Evolutionary conservation across 306 rosid genomes (phyloP).

Genomic region (Quillaja saponaria): DNA sequence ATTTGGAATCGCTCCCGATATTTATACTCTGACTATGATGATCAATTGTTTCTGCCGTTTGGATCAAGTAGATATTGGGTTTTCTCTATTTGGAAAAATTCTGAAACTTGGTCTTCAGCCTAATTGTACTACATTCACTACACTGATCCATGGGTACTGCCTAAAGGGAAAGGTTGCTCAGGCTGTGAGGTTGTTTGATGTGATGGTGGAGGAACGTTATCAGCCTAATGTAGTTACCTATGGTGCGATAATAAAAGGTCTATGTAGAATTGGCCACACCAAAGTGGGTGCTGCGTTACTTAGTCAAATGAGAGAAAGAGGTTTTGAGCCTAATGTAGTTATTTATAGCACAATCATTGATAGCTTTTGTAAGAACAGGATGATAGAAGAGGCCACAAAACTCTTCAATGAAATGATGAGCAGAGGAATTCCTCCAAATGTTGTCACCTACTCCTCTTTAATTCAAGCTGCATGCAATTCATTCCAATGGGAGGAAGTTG

Average conservation of each 20-base stretch:
- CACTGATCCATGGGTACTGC: slow-evolving; percentile 38
- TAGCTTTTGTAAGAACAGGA: slow-evolving; percentile 27
- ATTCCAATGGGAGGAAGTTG: slow-evolving; percentile 29
- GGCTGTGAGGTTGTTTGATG: background rate
- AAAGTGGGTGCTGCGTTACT: slow-evolving; percentile 12
- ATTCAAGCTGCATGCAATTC: slow-evolving; percentile 32
- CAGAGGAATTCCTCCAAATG: slow-evolving; percentile 22
- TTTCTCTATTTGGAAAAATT: slow-evolving; percentile 30
- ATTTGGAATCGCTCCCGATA: slow-evolving; percentile 2
- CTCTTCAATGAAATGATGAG: slow-evolving; percentile 37
- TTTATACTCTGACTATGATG: slow-evolving; percentile 29
- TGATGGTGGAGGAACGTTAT: slow-evolving; percentile 13
- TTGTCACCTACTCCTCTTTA: slow-evolving; percentile 36
- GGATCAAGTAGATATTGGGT: background rate
- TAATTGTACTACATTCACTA: background rate
- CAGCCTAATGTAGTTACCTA: slow-evolving; percentile 20
- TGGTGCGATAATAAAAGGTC: slow-evolving; percentile 28
- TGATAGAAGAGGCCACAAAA: slow-evolving; percentile 24
- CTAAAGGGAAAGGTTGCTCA: background rate
- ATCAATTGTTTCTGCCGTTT: slow-evolving; percentile 35
- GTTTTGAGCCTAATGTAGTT: slow-evolving; percentile 13
- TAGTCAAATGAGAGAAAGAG: slow-evolving; percentile 26
- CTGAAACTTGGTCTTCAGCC: slow-evolving; percentile 29
- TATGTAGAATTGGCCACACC: slow-evolving; percentile 30
- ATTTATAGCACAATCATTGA: slow-evolving; percentile 31